A percentile compares a stretch with the other conserved stretches of the same genome.
These are phyloP conservation scores for Pythium apleroticum DNA, from an alignment of 352 stramenopile species.

Conservation along the genomic window DNA sequence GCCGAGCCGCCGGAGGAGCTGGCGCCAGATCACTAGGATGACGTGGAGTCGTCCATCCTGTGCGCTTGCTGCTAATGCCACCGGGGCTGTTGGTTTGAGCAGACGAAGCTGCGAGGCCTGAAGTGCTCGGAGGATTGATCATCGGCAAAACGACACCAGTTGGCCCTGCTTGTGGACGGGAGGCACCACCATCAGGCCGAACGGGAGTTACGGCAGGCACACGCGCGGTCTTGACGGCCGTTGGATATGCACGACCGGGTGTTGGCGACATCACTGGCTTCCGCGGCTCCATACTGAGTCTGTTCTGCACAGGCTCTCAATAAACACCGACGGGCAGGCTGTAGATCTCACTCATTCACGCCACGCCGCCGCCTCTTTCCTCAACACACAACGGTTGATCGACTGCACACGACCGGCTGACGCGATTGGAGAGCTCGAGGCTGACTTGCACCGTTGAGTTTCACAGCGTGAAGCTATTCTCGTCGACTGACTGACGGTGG, in stretches of 20 bases:
- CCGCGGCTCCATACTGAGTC: conserved; percentile 14
- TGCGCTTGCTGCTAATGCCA: conserved; percentile 3
- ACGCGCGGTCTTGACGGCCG: conserved; percentile 12
- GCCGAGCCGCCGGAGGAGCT: conserved; percentile 5
- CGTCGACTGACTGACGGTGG: conserved; percentile 1
- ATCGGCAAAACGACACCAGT: conserved; percentile 25
- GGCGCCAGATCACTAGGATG: conserved; percentile 6
- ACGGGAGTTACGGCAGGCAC: conserved; percentile 1
- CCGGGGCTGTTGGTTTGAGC: conserved; percentile 11
- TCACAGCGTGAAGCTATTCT: conserved; percentile 15
- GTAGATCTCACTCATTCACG: conserved; percentile 1
- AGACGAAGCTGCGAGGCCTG: not conserved
- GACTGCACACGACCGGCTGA: not conserved
- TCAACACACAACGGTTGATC: not conserved
- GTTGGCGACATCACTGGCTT: conserved; percentile 12
- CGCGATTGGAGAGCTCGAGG: not conserved
- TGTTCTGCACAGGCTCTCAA: not conserved
- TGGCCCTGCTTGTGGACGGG: not conserved
- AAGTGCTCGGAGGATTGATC: conserved; percentile 21
- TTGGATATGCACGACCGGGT: conserved; percentile 12
- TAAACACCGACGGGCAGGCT: not conserved
- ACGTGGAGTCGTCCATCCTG: conserved; percentile 51
- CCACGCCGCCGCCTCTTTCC: not conserved
- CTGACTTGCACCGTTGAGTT: not conserved
- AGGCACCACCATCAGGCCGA: not conserved